Evolutionary conservation across 345 rosid species (phyloP).

Genomic region (Hypericum androsaemum): DNA sequence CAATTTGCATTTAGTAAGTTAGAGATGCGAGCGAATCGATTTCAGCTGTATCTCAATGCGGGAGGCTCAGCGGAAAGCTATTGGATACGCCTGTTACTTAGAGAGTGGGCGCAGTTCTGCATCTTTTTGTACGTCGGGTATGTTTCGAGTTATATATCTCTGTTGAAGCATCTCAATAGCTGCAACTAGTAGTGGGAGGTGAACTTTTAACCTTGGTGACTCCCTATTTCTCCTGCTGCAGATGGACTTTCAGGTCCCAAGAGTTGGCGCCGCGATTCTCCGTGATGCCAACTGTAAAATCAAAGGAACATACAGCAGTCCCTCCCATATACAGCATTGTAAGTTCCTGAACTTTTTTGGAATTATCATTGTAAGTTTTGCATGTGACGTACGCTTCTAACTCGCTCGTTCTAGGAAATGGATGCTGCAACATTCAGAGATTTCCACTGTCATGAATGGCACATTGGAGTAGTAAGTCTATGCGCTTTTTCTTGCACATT

Average conservation of each 20-base stretch:
- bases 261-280: conserved; percentile 71
- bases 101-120: conserved; percentile 88
- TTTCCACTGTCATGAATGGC: conserved; percentile 63
- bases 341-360: conserved; percentile 26
- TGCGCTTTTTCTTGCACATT: conserved; percentile 3
- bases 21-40: conserved; percentile 3
- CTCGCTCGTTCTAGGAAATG: conserved; percentile 56
- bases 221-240: conserved; percentile 12
- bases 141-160: neutral
- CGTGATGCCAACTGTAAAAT: conserved; percentile 66
- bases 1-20: conserved; percentile 1
- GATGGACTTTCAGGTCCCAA: conserved; percentile 94
- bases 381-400: no score
- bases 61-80: conserved; percentile 58
- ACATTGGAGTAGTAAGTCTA: conserved; percentile 74
- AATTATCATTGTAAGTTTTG: no score
- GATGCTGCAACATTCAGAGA: conserved; percentile 66
- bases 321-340: conserved; percentile 83
- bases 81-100: conserved; percentile 70
- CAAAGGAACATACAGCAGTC: conserved; percentile 30
- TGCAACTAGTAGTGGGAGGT: neutral
- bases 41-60: conserved; percentile 65
- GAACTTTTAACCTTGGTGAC: neutral
- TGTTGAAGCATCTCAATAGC: neutral
- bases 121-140: conserved; percentile 85